phyloP scores from a whole-genome alignment of 2,329 filamentous ascomycete genomes.

The Nannizziopsis arthrosporioides region DNA sequence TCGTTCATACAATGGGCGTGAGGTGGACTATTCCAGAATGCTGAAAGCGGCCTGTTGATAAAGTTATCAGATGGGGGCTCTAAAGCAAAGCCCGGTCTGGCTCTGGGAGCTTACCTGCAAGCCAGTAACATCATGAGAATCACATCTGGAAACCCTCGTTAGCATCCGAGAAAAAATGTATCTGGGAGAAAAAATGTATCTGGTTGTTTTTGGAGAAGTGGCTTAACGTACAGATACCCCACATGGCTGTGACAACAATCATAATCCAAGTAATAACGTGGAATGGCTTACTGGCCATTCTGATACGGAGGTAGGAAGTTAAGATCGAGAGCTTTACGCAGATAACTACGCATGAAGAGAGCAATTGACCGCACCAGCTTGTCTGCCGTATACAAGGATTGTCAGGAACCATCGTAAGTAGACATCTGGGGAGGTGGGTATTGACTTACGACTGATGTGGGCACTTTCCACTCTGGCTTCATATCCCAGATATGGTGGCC shows the following conservation, averaged over 20 bases:
- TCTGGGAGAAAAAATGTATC: neutral
- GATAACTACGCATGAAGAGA: conserved; percentile 13
- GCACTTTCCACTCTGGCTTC: conserved; percentile 10
- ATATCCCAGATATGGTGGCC: conserved; percentile 16
- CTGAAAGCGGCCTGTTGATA: conserved; percentile 9
- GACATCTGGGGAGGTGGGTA: conserved; percentile 6
- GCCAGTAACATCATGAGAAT: conserved; percentile 12
- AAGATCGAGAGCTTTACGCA: conserved; percentile 16
- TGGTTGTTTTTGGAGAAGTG: neutral
- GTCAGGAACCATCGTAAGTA: too few relatives aligned
- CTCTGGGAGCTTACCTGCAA: conserved; percentile 12
- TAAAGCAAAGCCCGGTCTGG: neutral
- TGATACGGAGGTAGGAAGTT: conserved; percentile 14
- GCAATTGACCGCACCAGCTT: conserved; percentile 14
- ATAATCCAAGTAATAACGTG: conserved; percentile 10
- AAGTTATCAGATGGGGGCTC: neutral
- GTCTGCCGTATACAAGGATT: conserved; percentile 8
- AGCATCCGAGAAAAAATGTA: neutral
- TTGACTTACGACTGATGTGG: too few relatives aligned
- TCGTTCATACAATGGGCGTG: conserved; percentile 12
- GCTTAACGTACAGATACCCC: conserved; percentile 13
- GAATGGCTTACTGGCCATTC: conserved; percentile 8
- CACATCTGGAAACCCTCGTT: conserved; percentile 10
- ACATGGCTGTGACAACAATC: conserved; percentile 11
- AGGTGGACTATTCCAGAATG: conserved; percentile 11